phyloP scores from a whole-genome alignment of 768 basidiomycete genomes.

The Lactifluus hygrophoroides region DNA sequence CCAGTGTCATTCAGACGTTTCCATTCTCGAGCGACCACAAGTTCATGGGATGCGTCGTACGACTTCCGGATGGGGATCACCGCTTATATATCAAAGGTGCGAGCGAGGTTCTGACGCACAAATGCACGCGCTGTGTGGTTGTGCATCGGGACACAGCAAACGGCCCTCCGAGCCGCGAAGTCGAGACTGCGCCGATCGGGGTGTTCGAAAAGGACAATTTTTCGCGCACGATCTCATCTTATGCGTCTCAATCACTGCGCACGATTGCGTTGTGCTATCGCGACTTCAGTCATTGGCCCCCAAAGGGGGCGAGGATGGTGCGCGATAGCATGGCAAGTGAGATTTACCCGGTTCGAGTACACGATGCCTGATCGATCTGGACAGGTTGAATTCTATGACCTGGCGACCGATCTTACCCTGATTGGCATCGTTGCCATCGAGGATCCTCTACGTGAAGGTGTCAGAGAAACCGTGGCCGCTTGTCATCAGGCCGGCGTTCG shows the following conservation, averaged over 20 bases:
- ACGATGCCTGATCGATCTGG: not conserved
- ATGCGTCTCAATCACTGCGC: slow-evolving; percentile 91
- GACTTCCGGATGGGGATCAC: slow-evolving; percentile 41
- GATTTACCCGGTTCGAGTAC: not conserved
- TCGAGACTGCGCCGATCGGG: slow-evolving; percentile 58
- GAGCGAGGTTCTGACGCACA: slow-evolving; percentile 82
- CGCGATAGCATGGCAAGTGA: slow-evolving; percentile 45
- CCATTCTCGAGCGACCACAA: slow-evolving; percentile 93
- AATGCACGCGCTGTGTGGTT: slow-evolving; percentile 64
- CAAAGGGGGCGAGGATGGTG: slow-evolving; percentile 34
- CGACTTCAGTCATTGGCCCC: slow-evolving; percentile 85
- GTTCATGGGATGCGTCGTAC: slow-evolving; percentile 87
- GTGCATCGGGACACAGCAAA: slow-evolving; percentile 36
- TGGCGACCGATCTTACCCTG: slow-evolving; percentile 69
- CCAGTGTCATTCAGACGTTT: slow-evolving; percentile 71
- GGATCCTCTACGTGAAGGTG: slow-evolving; percentile 88
- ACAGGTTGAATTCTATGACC: slow-evolving; percentile 58
- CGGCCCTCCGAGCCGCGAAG: slow-evolving; percentile 22
- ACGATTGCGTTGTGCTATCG: slow-evolving; percentile 93
- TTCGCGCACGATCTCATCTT: slow-evolving; percentile 89
- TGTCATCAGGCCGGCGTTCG: slow-evolving; percentile 85
- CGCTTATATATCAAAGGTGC: slow-evolving; percentile 89
- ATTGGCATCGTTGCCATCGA: slow-evolving; percentile 93
- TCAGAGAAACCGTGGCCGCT: slow-evolving; percentile 81
- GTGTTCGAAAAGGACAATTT: slow-evolving; percentile 74